phyloP scores from a whole-genome alignment of 2,329 filamentous ascomycete genomes.

The Elsinoe perseae region DNA sequence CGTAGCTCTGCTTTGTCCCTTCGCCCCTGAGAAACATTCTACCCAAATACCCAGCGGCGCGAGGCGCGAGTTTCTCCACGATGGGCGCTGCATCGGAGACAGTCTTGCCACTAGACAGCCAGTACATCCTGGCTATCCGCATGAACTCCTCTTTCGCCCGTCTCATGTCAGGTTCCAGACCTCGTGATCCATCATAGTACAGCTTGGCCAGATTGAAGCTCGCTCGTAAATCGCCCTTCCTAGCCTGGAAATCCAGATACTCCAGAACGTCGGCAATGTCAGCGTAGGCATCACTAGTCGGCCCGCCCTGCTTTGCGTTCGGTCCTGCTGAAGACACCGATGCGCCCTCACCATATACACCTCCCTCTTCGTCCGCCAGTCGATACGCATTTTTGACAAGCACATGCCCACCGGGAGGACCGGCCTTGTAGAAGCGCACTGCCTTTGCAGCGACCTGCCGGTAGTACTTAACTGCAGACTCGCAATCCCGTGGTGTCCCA shows the following conservation, averaged over 20 bases:
- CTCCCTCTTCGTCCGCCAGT: slow-evolving; percentile 82
- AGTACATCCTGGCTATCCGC: slow-evolving; percentile 70
- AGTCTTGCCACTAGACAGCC: slow-evolving; percentile 64
- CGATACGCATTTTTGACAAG: slow-evolving; percentile 73
- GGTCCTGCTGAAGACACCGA: slow-evolving; percentile 80
- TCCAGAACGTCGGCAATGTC: slow-evolving; percentile 90
- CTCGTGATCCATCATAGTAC: slow-evolving; percentile 78
- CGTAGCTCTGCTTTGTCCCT: slow-evolving; percentile 69
- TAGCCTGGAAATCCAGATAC: slow-evolving; percentile 81
- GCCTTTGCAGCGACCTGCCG: slow-evolving; percentile 90
- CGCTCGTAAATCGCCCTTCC: slow-evolving; percentile 81
- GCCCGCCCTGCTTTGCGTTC: slow-evolving; percentile 66
- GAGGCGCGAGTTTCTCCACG: slow-evolving; percentile 70
- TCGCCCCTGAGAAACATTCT: slow-evolving; percentile 86
- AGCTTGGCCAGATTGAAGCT: slow-evolving; percentile 79
- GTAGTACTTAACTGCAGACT: slow-evolving; percentile 79
- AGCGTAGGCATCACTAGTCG: slow-evolving; percentile 72
- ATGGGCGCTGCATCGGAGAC: slow-evolving; percentile 60
- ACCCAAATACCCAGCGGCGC: slow-evolving; percentile 79
- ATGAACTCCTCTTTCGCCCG: slow-evolving; percentile 75
- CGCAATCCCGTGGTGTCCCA: slow-evolving; percentile 76
- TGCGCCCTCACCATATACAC: slow-evolving; percentile 90
- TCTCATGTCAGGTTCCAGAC: slow-evolving; percentile 63
- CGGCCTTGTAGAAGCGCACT: slow-evolving; percentile 77
- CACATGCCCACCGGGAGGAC: slow-evolving; percentile 77